These are phyloP conservation scores for Cordyceps fumosorosea DNA, from an alignment of 2,329 filamentous ascomycete genomes.

Conservation along the genomic window DNA sequence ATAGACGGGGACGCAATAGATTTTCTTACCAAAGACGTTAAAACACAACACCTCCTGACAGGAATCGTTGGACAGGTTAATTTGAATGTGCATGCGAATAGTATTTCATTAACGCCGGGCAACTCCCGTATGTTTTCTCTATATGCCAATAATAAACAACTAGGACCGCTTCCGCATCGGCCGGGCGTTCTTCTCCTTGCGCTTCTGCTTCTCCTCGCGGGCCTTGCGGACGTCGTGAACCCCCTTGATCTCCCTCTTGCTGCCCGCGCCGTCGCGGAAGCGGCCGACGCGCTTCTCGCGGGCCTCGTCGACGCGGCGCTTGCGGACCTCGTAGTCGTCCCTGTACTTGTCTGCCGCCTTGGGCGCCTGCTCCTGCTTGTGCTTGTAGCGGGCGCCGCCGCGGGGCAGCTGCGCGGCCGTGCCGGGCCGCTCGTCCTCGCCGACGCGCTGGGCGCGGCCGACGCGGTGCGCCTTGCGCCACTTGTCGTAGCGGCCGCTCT, in stretches of 20 bases:
- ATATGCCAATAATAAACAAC: background rate
- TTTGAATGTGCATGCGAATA: background rate
- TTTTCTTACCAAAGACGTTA: background rate
- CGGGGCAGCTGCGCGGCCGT: slow-evolving; percentile 4
- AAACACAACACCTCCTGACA: background rate
- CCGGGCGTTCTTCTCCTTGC: slow-evolving; percentile 81
- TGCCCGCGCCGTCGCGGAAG: slow-evolving; percentile 67
- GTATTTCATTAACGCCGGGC: background rate
- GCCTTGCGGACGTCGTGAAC: slow-evolving; percentile 80
- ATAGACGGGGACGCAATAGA: background rate
- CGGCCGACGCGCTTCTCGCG: slow-evolving; percentile 75
- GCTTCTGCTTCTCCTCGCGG: slow-evolving; percentile 68
- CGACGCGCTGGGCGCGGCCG: slow-evolving; percentile 69
- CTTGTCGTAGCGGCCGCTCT: slow-evolving; percentile 84
- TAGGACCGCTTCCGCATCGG: slow-evolving; percentile 52
- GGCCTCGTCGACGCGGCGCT: slow-evolving; percentile 82
- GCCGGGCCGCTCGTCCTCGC: slow-evolving; percentile 62
- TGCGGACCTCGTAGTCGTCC: slow-evolving; percentile 83
- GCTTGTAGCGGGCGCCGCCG: slow-evolving; percentile 58
- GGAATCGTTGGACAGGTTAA: background rate
- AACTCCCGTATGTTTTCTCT: background rate
- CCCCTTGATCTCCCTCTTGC: slow-evolving; percentile 70
- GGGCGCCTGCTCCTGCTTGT: slow-evolving; percentile 80
- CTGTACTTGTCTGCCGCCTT: slow-evolving; percentile 90
- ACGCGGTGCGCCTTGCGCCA: slow-evolving; percentile 88